Conservation (phyloP, 371 early-diverging fungal genomes). For the Mucor velutinosus region DNA sequence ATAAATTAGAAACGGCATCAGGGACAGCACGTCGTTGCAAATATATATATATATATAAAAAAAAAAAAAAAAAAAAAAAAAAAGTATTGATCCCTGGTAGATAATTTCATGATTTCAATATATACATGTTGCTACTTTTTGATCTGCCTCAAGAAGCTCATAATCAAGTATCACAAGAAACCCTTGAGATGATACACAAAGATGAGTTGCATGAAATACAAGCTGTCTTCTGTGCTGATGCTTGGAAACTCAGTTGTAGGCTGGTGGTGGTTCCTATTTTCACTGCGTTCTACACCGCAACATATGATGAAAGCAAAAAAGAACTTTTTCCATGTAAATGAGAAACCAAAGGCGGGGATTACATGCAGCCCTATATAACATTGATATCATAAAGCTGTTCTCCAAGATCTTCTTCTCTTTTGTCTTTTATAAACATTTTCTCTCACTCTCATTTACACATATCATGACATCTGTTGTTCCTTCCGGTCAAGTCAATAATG, state of each 20-base stretch:
- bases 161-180: neutral
- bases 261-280: neutral
- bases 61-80: neutral
- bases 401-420: neutral
- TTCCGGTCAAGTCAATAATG: conserved; percentile 37
- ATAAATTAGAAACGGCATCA: neutral
- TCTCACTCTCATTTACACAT: too few species aligned
- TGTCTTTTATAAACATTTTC: neutral
- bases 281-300: conserved; percentile 7
- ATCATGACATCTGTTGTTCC: conserved; percentile 7
- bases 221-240: neutral
- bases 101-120: neutral
- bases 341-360: neutral
- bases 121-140: neutral
- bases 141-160: neutral
- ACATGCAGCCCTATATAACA: neutral
- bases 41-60: too few species aligned
- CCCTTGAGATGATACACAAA: neutral
- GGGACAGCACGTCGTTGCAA: neutral
- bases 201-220: neutral
- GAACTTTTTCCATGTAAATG: neutral
- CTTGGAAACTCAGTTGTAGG: neutral
- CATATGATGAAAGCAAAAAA: neutral
- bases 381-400: neutral
- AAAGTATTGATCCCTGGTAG: neutral